These are phyloP conservation scores for Triticum turgidum DNA, from an alignment of 176 grass and related monocot species.

Conservation along the genomic window DNA sequence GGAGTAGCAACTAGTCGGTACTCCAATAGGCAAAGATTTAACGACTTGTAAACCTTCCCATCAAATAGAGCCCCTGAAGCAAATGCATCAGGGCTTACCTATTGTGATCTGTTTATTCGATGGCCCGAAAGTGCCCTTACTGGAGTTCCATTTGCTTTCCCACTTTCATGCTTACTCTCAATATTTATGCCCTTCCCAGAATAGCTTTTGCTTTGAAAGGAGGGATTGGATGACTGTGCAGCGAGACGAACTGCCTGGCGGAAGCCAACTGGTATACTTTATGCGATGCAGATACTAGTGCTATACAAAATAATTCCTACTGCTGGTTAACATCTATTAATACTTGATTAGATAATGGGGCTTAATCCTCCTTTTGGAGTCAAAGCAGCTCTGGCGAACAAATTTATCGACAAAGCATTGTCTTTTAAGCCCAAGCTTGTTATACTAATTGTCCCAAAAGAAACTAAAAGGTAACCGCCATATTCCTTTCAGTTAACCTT, in stretches of 20 bases:
- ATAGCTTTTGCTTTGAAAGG: slow-evolving; percentile 80
- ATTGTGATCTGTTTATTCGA: slow-evolving; percentile 13
- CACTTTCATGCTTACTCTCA: not conserved
- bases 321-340: slow-evolving; percentile 19
- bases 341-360: slow-evolving; percentile 81
- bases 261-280: slow-evolving; percentile 68
- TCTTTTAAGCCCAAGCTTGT: slow-evolving; percentile 84
- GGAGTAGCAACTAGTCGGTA: not conserved
- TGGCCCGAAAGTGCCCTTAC: not conserved
- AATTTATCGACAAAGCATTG: slow-evolving; percentile 92
- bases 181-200: slow-evolving; percentile 46
- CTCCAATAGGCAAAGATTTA: not conserved
- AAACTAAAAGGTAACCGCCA: slow-evolving; percentile 69
- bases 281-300: not conserved
- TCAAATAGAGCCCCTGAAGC: slow-evolving; percentile 9
- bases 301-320: slow-evolving; percentile 18
- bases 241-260: slow-evolving; percentile 61
- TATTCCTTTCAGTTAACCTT: not conserved
- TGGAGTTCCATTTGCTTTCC: not conserved
- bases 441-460: slow-evolving; percentile 94
- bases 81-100: not conserved
- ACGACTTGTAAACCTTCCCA: not conserved
- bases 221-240: slow-evolving; percentile 92
- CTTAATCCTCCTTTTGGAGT: slow-evolving; percentile 98
- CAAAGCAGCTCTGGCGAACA: slow-evolving; percentile 88